These are phyloP conservation scores for Trichoderma afroharzianum DNA, from an alignment of 2,329 filamentous ascomycete species.

Conservation along the genomic window DNA sequence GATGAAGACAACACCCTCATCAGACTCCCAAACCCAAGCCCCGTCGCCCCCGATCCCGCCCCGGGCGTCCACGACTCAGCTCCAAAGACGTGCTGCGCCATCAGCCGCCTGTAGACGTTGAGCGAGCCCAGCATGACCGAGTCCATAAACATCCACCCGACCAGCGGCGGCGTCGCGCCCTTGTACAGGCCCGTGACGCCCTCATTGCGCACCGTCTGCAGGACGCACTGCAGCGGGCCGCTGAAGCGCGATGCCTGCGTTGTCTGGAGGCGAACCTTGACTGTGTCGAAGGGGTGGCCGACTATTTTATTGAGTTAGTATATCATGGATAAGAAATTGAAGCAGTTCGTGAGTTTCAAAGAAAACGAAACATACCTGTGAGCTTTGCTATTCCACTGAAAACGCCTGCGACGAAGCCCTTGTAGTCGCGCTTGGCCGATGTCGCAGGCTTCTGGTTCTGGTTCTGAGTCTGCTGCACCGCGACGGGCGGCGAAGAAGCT, in stretches of 20 bases:
- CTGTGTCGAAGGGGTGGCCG: slow-evolving; percentile 82
- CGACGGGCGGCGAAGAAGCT: background rate
- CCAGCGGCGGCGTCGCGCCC: slow-evolving; percentile 82
- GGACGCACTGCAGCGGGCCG: slow-evolving; percentile 80
- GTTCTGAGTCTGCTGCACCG: background rate
- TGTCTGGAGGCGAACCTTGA: slow-evolving; percentile 95
- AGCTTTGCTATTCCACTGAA: slow-evolving; percentile 93
- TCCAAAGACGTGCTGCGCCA: slow-evolving; percentile 77
- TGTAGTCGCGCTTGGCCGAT: slow-evolving; percentile 58
- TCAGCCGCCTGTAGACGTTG: slow-evolving; percentile 79
- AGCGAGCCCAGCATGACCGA: slow-evolving; percentile 84
- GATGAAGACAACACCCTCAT: background rate
- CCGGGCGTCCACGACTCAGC: slow-evolving; percentile 34
- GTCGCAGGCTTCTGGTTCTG: background rate
- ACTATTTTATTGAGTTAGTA: slow-evolving; percentile 35
- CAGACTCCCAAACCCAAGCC: slow-evolving; percentile 19
- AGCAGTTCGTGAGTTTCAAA: background rate
- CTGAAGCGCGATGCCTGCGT: slow-evolving; percentile 72
- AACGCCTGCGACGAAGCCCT: slow-evolving; percentile 95
- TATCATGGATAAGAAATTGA: background rate
- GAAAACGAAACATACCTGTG: slow-evolving; percentile 52
- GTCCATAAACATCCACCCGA: slow-evolving; percentile 99
- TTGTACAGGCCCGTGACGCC: slow-evolving; percentile 87
- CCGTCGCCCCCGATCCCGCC: slow-evolving; percentile 21
- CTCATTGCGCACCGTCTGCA: slow-evolving; percentile 82